phyloP scores from a whole-genome alignment of 2,329 filamentous ascomycete species.

The Aspergillus bombycis region DNA sequence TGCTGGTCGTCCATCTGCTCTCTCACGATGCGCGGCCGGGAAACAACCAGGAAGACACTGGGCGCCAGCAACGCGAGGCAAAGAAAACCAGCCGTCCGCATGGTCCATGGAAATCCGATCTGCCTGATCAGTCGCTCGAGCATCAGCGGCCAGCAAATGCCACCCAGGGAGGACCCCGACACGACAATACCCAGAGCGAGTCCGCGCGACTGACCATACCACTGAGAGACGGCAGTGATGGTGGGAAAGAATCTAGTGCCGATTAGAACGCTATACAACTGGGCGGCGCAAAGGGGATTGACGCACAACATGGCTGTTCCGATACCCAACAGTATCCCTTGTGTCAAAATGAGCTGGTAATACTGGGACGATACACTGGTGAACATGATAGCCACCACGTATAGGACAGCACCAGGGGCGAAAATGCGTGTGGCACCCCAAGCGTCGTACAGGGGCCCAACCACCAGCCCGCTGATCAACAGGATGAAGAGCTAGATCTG shows the following conservation, averaged over 20 bases:
- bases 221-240: slow-evolving; percentile 31
- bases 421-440: slow-evolving; percentile 62
- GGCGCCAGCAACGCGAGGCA: too few species aligned
- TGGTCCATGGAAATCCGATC: too few species aligned
- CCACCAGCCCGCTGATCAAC: slow-evolving; percentile 45
- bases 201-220: slow-evolving; percentile 43
- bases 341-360: slow-evolving; percentile 8
- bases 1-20: too few species aligned
- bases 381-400: slow-evolving; percentile 2
- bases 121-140: too few species aligned
- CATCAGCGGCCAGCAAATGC: too few species aligned
- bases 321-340: slow-evolving; percentile 2
- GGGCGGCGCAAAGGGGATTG: too few species aligned
- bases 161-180: too few species aligned
- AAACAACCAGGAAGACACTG: too few species aligned
- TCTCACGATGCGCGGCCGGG: too few species aligned
- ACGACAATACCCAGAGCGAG: too few species aligned
- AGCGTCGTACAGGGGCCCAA: slow-evolving; percentile 64
- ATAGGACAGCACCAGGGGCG: slow-evolving; percentile 47
- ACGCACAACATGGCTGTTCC: neutral
- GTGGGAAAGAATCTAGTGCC: neutral
- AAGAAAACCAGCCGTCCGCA: too few species aligned
- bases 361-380: slow-evolving; percentile 3
- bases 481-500: slow-evolving; percentile 10
- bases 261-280: too few species aligned